Evolutionary conservation across 208 protist species (phyloP), one percentile per base, ranked within the genome.

Genomic region (Trypanosoma rangeli): DNA sequence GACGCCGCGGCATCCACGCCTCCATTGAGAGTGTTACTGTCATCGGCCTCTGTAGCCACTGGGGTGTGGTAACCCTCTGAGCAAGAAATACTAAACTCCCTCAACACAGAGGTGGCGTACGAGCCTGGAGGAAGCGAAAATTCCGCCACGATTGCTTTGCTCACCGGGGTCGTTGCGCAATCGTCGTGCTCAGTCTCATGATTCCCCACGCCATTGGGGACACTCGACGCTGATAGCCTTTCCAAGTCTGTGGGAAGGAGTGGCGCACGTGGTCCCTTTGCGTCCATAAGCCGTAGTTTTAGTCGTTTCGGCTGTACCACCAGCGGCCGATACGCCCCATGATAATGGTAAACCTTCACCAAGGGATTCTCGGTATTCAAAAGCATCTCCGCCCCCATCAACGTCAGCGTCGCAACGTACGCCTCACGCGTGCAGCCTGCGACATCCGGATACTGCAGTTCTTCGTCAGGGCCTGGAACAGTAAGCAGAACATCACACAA

Each of bases 401-500:
- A 73, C 13, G 59, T 49, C 18, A 90, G 56, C 18, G 64, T 66
- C 0, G 54, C 68, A 5, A 58, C 42, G 74, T 98, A 98, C 56
- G 79, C 75, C 2, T 74, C 76, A 28, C 68, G 72, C 7, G 77
- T 71, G 61, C 84, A 94, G 24, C 81, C 70, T 1, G 24, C 31
- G 18, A 83, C 64, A 4, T 44, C 24, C 0, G 97, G 97, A 62
- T 92, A 97, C 31, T 78, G 35, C 28, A 98, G 78, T 26, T 84
- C 67, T 57, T 53, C 50, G 58, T 94, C 86, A 18, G 82, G 83
- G 8, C 97, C 97, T 12, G 95, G 96, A 7, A 98, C 68, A 1
- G 96, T 84, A 53, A 98, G 79, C 22, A 98, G 56, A 5, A 99
- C 82, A 74, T 98, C 95, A 16, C 61, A 33, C 4, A 98, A 73